Evolutionary conservation across 2,329 filamentous ascomycete genomes (phyloP).

Genomic region (Penicillium sp.): DNA sequence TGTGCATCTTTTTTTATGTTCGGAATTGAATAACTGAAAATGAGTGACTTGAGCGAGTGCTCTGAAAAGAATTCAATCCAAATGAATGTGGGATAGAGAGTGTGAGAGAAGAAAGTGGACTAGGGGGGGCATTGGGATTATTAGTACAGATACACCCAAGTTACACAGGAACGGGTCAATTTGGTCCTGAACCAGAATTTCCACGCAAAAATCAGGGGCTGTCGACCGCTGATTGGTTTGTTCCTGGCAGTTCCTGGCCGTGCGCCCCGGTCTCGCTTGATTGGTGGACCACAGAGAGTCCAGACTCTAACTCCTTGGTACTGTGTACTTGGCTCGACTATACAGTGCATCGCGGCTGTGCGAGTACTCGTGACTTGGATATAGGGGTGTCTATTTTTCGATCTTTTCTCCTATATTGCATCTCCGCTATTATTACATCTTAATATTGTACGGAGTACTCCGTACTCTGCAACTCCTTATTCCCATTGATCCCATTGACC

Average conservation of each 20-base stretch:
- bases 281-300: conserved; percentile 13
- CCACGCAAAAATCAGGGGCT: conserved; percentile 19
- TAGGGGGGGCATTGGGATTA: background rate
- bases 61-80: conserved; percentile 16
- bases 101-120: conserved; percentile 12
- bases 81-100: conserved; percentile 22
- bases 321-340: conserved; percentile 9
- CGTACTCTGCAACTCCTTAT: too few species aligned
- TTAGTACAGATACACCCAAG: conserved; percentile 4
- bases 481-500: background rate
- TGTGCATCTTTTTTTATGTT: conserved; percentile 33
- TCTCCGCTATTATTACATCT: background rate
- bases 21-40: conserved; percentile 15
- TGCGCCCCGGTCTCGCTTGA: background rate
- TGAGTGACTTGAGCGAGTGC: conserved; percentile 24
- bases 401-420: background rate
- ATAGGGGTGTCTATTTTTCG: conserved; percentile 1
- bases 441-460: too few species aligned
- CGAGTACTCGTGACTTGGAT: conserved; percentile 3
- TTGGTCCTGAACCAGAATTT: conserved; percentile 4
- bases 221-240: conserved; percentile 13
- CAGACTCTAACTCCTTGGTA: conserved; percentile 10
- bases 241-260: conserved; percentile 18
- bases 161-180: conserved; percentile 8
- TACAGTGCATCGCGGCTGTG: conserved; percentile 3